phyloP scores from a whole-genome alignment of 2,329 filamentous ascomycete genomes.

The Purpureocillium lavendulum region DNA sequence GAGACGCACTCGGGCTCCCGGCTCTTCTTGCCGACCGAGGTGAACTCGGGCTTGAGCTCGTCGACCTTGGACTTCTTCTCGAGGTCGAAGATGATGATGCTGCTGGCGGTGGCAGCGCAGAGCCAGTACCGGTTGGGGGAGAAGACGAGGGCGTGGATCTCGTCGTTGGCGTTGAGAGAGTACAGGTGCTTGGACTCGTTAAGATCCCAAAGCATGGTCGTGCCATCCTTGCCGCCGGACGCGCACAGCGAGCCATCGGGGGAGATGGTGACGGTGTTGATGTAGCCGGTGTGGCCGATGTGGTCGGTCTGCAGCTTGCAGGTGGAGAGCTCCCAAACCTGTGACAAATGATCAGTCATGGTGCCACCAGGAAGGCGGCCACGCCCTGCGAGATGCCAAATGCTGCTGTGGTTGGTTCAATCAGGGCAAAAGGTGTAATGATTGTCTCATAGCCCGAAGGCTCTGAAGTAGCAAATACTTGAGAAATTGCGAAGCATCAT shows the following conservation, averaged over 20 bases:
- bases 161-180: constrained; percentile 97
- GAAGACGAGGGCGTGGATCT: constrained; percentile 99
- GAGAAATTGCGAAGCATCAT: constrained; percentile 84
- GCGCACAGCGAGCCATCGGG: constrained; percentile 98
- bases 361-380: background rate
- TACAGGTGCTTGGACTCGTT: constrained; percentile 99
- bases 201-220: constrained; percentile 99
- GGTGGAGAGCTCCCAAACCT: constrained; percentile 99
- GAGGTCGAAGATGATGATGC: constrained; percentile 99
- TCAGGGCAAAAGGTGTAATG: constrained; percentile 82
- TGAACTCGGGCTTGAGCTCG: constrained; percentile 98
- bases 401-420: constrained; percentile 20
- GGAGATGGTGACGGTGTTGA: constrained; percentile 99
- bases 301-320: constrained; percentile 99
- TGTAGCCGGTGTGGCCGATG: constrained; percentile 99
- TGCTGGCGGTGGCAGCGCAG: constrained; percentile 92
- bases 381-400: background rate
- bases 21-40: constrained; percentile 97
- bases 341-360: constrained; percentile 6
- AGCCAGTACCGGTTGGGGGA: constrained; percentile 99
- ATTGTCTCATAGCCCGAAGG: constrained; percentile 94
- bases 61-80: constrained; percentile 99
- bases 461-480: constrained; percentile 99
- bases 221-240: constrained; percentile 98
- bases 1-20: constrained; percentile 96